These are phyloP conservation scores for Saccharomyces pastorianus DNA, from an alignment of 1,139 yeast genomes.

Conservation along the genomic window DNA sequence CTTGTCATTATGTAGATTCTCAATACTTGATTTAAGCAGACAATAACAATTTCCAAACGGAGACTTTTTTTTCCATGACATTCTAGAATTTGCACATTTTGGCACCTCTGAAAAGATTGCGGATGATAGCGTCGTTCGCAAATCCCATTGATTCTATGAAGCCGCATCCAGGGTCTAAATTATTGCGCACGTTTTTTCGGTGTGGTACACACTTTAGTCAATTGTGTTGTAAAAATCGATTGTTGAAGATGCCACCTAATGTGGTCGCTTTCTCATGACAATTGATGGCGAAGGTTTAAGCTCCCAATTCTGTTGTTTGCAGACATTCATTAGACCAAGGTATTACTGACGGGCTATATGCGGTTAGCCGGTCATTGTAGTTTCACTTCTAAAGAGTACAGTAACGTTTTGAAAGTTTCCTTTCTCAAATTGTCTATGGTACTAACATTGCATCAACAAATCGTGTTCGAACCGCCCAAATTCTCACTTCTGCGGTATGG, in stretches of 20 bases:
- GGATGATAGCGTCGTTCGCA: not conserved
- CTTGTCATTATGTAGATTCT: not conserved
- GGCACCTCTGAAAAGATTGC: not conserved
- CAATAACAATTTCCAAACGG: not conserved
- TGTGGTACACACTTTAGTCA: not conserved
- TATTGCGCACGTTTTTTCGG: not conserved
- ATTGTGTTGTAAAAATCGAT: too few species aligned
- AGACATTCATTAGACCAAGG: too few species aligned
- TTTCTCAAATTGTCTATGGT: too few species aligned
- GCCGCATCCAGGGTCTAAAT: not conserved
- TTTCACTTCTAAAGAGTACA: too few species aligned
- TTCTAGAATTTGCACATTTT: not conserved
- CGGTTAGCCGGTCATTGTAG: too few species aligned
- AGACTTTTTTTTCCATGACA: not conserved
- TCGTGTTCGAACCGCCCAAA: too few species aligned
- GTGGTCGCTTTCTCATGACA: not conserved
- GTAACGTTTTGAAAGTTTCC: too few species aligned
- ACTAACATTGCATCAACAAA: too few species aligned
- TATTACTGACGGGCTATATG: too few species aligned
- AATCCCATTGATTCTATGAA: not conserved
- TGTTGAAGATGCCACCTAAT: too few species aligned
- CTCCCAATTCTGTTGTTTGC: too few species aligned
- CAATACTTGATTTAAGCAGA: not conserved
- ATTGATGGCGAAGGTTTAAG: not conserved
- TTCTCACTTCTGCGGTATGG: too few species aligned